Base-by-base conservation (phyloP, 768 basidiomycete species). In the Boletus pseudo-olivaceus region DNA sequence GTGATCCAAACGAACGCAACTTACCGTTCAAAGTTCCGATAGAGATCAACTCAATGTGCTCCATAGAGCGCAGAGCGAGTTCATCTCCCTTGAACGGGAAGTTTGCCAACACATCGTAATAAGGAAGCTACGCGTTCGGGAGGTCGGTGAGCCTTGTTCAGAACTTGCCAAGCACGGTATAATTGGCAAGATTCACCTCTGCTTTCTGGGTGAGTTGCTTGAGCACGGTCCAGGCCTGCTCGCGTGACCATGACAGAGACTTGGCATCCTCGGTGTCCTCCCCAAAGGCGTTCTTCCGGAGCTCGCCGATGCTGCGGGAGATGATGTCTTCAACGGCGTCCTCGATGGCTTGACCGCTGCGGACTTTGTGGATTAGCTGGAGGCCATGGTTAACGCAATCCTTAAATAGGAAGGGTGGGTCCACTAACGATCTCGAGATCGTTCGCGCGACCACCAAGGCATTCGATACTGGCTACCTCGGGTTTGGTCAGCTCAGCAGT, bases 61-160 rank as follows among this genome's bases (percentile, higher is more conserved):
- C 96, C 83, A 98, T 86, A 29, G 79, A 82, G 56, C 91, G 80
- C 51, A 98, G 66, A 2, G 90, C 77, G 17, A 76, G 73, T 65
- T 96, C 94, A 59, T 94, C 86, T n/a, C 88, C 91, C 66, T 93
- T 94, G 82, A 95, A 97, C 0, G 90, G 92, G 65, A 87, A 87
- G 47, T 91, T 87, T 47, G 88, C 71, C 49, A 98, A 73, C 5
- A 90, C 75, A 20, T 92, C 84, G 51, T 93, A 82, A 67, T 98
- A 98, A 10, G 90, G 78, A 9, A 92, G 72, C 91, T 93, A 19
- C 9, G 23, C 1, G 15, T 23, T 39, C 20, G 20, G 17, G 32
- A 32, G 1, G 15, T 52, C 7, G 9, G 9, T 34, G 12, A 46
- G 34, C 27, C 4, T 34, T n/a, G 27, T 49, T 19, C 8, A 35